A percentile compares a stretch with the other conserved stretches of the same genome.
phyloP scores from a whole-genome alignment of 768 basidiomycete species.

The Tulasnella sp. region DNA sequence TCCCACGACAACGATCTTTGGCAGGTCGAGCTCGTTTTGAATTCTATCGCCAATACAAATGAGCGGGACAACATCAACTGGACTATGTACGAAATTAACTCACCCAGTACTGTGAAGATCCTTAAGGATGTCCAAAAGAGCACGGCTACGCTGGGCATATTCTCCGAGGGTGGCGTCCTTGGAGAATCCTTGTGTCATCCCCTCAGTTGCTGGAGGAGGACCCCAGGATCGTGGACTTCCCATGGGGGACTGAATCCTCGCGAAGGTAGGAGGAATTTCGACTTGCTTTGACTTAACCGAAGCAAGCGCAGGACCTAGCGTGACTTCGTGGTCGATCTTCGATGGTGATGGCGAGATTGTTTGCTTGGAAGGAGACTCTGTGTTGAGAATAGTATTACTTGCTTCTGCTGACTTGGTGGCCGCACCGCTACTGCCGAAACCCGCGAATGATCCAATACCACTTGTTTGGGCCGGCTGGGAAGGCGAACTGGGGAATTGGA shows the following conservation, averaged over 20 bases:
- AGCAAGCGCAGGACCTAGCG: too few relatives aligned
- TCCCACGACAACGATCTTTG: conserved; percentile 62
- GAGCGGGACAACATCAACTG: neutral
- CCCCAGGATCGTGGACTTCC: neutral
- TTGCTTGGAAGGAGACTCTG: too few relatives aligned
- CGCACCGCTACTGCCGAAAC: too few relatives aligned
- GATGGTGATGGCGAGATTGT: too few relatives aligned
- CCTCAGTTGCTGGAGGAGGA: neutral
- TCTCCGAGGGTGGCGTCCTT: neutral
- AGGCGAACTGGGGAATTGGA: too few relatives aligned
- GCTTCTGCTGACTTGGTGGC: too few relatives aligned
- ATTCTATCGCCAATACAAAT: neutral
- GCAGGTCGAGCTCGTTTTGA: conserved; percentile 48
- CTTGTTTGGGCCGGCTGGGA: too few relatives aligned
- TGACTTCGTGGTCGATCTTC: conserved; percentile 27
- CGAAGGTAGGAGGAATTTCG: too few relatives aligned
- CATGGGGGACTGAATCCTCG: too few relatives aligned
- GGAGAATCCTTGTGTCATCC: neutral
- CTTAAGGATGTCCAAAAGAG: neutral
- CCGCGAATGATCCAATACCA: too few relatives aligned
- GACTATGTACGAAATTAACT: neutral
- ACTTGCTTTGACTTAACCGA: too few relatives aligned
- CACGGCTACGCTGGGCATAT: neutral
- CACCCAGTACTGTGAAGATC: neutral
- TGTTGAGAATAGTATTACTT: too few relatives aligned